A percentile compares a stretch with the other conserved stretches of the same genome.
These are phyloP conservation scores for Colletotrichum theobromicola DNA, from an alignment of 2,329 filamentous ascomycete species.

Conservation along the genomic window DNA sequence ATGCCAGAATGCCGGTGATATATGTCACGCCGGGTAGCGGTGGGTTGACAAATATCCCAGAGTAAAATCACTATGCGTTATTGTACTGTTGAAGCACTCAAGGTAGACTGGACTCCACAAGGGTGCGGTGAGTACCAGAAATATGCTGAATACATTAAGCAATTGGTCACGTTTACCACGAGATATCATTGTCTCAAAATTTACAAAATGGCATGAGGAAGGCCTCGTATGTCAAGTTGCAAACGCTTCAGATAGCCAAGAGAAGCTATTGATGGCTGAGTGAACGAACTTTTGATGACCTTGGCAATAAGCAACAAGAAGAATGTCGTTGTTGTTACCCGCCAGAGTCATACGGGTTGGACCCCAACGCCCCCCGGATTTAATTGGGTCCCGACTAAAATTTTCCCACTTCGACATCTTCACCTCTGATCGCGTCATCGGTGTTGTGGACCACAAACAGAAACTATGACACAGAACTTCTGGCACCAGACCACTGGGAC, in stretches of 20 bases:
- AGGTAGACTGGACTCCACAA: background rate
- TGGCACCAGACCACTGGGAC: constrained; percentile 6
- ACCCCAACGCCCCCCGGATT: background rate
- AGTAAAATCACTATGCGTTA: background rate
- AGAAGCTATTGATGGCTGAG: background rate
- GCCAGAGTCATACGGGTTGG: background rate
- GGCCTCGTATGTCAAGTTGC: background rate
- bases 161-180: background rate
- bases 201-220: background rate
- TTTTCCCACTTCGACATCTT: constrained; percentile 22
- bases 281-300: background rate
- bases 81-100: background rate
- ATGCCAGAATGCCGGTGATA: background rate
- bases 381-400: background rate
- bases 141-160: background rate
- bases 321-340: background rate
- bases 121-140: background rate
- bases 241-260: background rate
- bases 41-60: background rate
- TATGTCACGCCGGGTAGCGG: background rate
- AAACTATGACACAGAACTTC: constrained; percentile 21
- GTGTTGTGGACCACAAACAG: constrained; percentile 18
- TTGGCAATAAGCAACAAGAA: background rate
- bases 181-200: background rate
- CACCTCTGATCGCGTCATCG: constrained; percentile 20